phyloP scores from a whole-genome alignment of 2,329 filamentous ascomycete species.

The Epichloe uncinata region DNA sequence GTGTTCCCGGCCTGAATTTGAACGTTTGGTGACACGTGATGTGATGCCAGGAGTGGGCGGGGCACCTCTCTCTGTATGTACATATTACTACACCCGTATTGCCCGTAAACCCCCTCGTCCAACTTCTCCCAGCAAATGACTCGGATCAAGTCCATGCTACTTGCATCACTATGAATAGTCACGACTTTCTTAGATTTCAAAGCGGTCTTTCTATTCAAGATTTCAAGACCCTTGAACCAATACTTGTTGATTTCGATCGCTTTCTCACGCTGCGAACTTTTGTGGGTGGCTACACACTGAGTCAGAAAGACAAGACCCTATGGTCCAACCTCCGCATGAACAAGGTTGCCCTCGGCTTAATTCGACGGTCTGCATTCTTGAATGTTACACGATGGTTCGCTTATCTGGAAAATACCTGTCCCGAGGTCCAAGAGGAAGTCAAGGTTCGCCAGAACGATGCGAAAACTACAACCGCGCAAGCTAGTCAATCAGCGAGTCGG shows the following conservation, averaged over 20 bases:
- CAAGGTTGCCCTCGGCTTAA: not conserved
- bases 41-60: too few relatives aligned
- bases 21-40: too few relatives aligned
- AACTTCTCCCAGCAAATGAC: too few relatives aligned
- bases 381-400: conserved; percentile 1
- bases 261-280: not conserved
- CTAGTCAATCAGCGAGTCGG: not conserved
- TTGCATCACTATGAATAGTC: too few relatives aligned
- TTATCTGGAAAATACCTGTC: not conserved
- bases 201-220: too few relatives aligned
- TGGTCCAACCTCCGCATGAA: not conserved
- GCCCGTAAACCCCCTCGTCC: too few relatives aligned
- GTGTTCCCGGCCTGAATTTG: too few relatives aligned
- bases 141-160: too few relatives aligned
- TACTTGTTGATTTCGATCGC: not conserved
- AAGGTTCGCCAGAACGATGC: not conserved
- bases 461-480: not conserved
- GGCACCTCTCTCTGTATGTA: too few relatives aligned
- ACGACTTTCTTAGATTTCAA: too few relatives aligned
- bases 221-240: too few relatives aligned
- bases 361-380: not conserved
- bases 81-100: too few relatives aligned
- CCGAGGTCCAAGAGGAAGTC: not conserved
- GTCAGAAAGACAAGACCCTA: not conserved
- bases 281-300: not conserved